These are phyloP conservation scores for Plenodomus lindquistii DNA, from an alignment of 2,329 filamentous ascomycete species.

Conservation along the genomic window DNA sequence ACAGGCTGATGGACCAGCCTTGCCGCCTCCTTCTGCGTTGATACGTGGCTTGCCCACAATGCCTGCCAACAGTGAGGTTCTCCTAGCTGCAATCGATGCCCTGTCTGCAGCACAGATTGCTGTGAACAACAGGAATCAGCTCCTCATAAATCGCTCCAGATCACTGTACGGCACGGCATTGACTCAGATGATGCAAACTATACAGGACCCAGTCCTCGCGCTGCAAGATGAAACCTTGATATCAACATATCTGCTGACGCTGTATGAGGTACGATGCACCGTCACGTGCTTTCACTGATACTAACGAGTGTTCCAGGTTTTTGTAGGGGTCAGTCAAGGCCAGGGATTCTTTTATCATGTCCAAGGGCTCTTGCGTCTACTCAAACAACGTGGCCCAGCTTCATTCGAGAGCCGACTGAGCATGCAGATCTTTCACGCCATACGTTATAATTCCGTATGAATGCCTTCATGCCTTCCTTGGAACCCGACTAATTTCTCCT, in stretches of 20 bases:
- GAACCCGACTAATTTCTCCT: conserved; percentile 7
- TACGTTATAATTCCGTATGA: conserved; percentile 41
- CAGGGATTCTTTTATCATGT: conserved; percentile 45
- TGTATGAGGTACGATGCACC: conserved; percentile 34
- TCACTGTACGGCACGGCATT: conserved; percentile 41
- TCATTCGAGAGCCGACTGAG: conserved; percentile 35
- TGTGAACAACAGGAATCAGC: conserved; percentile 33
- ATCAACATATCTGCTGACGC: conserved; percentile 39
- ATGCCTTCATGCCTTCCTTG: not conserved
- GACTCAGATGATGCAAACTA: conserved; percentile 35
- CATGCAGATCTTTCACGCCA: conserved; percentile 41
- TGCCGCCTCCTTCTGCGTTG: conserved; percentile 42
- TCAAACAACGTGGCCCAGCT: conserved; percentile 37
- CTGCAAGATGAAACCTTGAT: conserved; percentile 41
- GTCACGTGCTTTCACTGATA: not conserved
- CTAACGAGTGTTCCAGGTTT: conserved; percentile 29
- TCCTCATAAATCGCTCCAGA: conserved; percentile 38
- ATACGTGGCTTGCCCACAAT: conserved; percentile 38
- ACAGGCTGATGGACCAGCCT: conserved; percentile 26
- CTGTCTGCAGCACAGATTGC: conserved; percentile 41
- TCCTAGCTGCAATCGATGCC: conserved; percentile 39
- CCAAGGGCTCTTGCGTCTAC: conserved; percentile 38
- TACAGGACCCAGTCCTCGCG: conserved; percentile 30
- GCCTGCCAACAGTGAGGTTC: conserved; percentile 35
- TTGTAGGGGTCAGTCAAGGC: conserved; percentile 38